Evolutionary conservation across 176 grass and related monocot species (phyloP).

Genomic region (Microstegium vimineum): DNA sequence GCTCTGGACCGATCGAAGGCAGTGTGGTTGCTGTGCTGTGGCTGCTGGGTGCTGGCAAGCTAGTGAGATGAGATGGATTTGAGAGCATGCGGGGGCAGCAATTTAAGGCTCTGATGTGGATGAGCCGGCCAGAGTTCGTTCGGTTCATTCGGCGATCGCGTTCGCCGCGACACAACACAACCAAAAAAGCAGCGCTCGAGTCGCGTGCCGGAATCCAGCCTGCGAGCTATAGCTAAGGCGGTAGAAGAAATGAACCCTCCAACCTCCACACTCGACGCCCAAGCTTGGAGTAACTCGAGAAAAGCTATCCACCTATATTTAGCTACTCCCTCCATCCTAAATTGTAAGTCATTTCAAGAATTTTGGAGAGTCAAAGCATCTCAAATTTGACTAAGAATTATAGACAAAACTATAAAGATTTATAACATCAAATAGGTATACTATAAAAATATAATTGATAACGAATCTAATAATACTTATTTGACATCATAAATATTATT

Average conservation of each 20-base stretch:
- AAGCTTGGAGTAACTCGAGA: no score
- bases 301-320: no score
- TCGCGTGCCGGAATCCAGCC: conserved; percentile 1
- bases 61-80: neutral
- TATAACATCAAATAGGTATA: no score
- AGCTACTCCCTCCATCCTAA: no score
- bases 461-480: no score
- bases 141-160: conserved; percentile 44
- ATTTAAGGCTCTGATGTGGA: conserved; percentile 26
- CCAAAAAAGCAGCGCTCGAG: neutral
- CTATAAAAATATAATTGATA: no score
- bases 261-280: neutral
- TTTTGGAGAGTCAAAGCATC: no score
- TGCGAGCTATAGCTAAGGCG: no score
- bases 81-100: neutral
- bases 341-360: no score
- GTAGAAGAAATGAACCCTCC: neutral
- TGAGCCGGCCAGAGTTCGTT: neutral
- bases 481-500: no score
- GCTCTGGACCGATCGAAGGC: neutral
- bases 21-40: neutral
- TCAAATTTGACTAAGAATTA: no score
- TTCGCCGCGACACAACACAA: conserved; percentile 1
- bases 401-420: no score
- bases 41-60: neutral